phyloP scores from a whole-genome alignment of 257 asterid species.

The Craterostigma plantagineum region DNA sequence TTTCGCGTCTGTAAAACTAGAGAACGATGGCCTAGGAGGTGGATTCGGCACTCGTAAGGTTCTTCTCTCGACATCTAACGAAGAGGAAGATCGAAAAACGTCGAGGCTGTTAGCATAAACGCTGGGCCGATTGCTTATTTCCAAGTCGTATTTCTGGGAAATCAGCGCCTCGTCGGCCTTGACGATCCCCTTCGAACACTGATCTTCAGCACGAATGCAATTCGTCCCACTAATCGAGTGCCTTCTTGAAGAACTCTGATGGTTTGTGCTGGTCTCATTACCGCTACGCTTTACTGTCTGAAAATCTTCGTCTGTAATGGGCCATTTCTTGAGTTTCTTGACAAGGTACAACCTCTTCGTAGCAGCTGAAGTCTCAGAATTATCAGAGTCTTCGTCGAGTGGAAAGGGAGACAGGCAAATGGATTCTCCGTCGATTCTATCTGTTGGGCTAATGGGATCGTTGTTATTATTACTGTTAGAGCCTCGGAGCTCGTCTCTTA shows the following conservation, averaged over 20 bases:
- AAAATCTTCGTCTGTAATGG: conserved; percentile 56
- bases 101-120: conserved; percentile 19
- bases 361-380: conserved; percentile 10
- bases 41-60: conserved; percentile 70
- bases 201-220: conserved; percentile 33
- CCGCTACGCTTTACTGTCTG: conserved; percentile 20
- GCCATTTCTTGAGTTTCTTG: conserved; percentile 76
- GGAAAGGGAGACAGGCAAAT: conserved; percentile 34
- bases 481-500: conserved; percentile 51
- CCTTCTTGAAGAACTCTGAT: conserved; percentile 31
- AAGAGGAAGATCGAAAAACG: too few species aligned
- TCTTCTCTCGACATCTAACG: conserved; percentile 53
- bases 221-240: conserved; percentile 84
- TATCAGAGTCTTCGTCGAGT: conserved; percentile 32
- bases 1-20: conserved; percentile 13
- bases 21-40: conserved; percentile 75
- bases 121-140: conserved; percentile 18
- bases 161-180: conserved; percentile 27
- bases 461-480: conserved; percentile 19
- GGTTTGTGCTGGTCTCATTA: conserved; percentile 4
- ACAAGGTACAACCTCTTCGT: conserved; percentile 32
- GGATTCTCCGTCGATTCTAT: conserved; percentile 24
- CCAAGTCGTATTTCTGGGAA: conserved; percentile 29
- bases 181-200: conserved; percentile 42
- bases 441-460: too few species aligned